phyloP scores from a whole-genome alignment of 805 yeast genomes.

The Yamadazyma ubonensis region DNA sequence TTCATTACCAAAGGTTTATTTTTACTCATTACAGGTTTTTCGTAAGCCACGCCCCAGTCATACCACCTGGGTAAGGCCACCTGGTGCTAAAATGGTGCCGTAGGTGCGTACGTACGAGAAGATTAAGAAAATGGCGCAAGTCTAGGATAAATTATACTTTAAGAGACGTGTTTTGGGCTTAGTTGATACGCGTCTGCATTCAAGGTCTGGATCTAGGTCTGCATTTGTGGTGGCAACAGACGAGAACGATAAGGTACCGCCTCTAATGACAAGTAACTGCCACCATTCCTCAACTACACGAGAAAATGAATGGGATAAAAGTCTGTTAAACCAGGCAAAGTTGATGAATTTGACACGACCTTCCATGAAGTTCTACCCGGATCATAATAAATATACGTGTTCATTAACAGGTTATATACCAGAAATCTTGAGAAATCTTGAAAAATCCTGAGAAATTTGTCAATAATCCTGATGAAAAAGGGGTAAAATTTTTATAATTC shows the following conservation, averaged over 20 bases:
- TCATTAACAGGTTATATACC: neutral
- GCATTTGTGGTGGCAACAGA: neutral
- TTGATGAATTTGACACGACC: constrained; percentile 1
- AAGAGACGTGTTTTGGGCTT: neutral
- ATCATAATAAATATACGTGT: neutral
- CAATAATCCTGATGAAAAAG: constrained; percentile 2
- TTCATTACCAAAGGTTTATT: neutral
- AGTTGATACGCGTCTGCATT: neutral
- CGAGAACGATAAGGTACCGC: neutral
- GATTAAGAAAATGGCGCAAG: too few relatives aligned
- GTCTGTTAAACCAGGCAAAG: neutral
- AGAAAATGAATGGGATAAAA: too few relatives aligned
- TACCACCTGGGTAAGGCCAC: neutral
- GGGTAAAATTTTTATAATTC: too few relatives aligned
- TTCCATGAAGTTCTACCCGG: constrained; percentile 1
- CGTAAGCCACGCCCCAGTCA: neutral
- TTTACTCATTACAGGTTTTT: neutral
- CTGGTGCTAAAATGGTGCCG: neutral
- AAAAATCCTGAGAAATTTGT: too few relatives aligned
- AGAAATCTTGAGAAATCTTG: too few relatives aligned
- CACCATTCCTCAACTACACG: neutral
- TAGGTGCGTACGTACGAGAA: too few relatives aligned
- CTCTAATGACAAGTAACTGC: neutral
- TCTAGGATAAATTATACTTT: neutral
- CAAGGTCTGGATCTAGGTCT: neutral